Percentiles rank a stretch among this genome's conserved stretches.
phyloP scores from a whole-genome alignment of 805 yeast species.

The Spathaspora hagerdaliae region DNA sequence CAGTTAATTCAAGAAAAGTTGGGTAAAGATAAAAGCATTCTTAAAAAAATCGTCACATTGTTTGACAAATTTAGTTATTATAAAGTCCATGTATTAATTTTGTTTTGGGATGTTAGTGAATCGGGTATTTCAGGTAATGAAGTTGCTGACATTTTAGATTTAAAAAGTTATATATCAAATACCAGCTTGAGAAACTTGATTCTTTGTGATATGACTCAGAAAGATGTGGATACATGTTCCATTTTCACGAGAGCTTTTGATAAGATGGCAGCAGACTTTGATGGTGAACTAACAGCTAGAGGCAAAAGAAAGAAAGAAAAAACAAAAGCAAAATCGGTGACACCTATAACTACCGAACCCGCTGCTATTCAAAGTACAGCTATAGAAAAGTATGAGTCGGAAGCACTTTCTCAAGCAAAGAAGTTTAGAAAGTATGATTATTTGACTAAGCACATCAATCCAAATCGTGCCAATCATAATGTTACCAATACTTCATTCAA shows the following conservation, averaged over 20 bases:
- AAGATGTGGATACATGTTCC: slow-evolving; percentile 21
- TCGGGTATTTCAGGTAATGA: slow-evolving; percentile 12
- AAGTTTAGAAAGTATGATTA: slow-evolving; percentile 27
- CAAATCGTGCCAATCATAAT: background rate
- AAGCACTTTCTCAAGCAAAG: slow-evolving; percentile 24
- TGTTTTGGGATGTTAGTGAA: slow-evolving; percentile 38
- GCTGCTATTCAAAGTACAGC: background rate
- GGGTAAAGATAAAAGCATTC: slow-evolving; percentile 29
- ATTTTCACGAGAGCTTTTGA: slow-evolving; percentile 19
- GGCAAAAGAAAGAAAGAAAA: slow-evolving; percentile 20
- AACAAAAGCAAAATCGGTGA: background rate
- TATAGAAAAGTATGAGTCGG: slow-evolving; percentile 18
- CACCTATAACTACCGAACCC: background rate
- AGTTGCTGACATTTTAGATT: slow-evolving; percentile 13
- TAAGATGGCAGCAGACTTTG: slow-evolving; percentile 18
- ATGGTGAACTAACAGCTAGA: slow-evolving; percentile 25
- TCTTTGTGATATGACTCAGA: slow-evolving; percentile 31
- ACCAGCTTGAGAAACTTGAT: slow-evolving; percentile 17
- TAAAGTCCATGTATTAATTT: slow-evolving; percentile 35
- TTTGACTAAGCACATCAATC: slow-evolving; percentile 25
- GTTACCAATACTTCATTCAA: background rate
- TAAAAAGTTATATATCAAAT: slow-evolving; percentile 8
- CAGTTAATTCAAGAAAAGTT: slow-evolving; percentile 26
- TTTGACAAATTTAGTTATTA: slow-evolving; percentile 33
- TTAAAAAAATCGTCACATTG: slow-evolving; percentile 31